Conservation (phyloP, 1,284 basidiomycete genomes). For the Volvariella surrecta region DNA sequence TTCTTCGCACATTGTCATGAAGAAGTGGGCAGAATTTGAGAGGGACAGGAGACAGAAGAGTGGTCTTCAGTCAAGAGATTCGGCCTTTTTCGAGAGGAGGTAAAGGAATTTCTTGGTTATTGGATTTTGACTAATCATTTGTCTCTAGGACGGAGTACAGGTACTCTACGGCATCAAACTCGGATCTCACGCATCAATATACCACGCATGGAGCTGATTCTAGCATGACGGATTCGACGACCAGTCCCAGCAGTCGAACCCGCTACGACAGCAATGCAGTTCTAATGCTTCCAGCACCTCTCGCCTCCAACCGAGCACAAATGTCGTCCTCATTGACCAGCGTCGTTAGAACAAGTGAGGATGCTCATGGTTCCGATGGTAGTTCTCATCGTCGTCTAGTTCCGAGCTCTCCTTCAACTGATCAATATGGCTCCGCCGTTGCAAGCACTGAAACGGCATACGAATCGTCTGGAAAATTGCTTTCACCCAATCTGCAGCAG, state of each 20-base stretch:
- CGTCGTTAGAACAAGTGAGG: constrained; percentile 57
- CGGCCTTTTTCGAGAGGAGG: constrained; percentile 65
- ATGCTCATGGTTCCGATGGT: constrained; percentile 42
- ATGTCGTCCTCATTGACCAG: constrained; percentile 51
- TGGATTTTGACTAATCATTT: constrained; percentile 2
- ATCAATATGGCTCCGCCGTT: constrained; percentile 28
- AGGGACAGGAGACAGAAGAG: constrained; percentile 90
- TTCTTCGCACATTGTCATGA: constrained; percentile 95
- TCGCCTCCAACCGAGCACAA: constrained; percentile 44
- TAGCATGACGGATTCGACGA: constrained; percentile 54
- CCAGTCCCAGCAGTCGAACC: constrained; percentile 28
- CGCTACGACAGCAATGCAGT: constrained; percentile 61
- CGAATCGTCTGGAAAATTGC: constrained; percentile 16
- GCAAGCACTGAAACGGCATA: background rate
- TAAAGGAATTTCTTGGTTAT: constrained; percentile 19
- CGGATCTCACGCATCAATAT: constrained; percentile 49
- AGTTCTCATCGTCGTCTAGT: constrained; percentile 52
- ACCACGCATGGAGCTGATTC: constrained; percentile 44
- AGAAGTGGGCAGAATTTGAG: constrained; percentile 98
- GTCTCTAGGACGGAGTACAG: constrained; percentile 41
- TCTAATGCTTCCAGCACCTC: constrained; percentile 62
- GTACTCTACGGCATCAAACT: constrained; percentile 70
- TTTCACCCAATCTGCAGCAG: constrained; percentile 19
- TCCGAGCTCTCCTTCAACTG: constrained; percentile 33
- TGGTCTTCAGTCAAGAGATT: constrained; percentile 79